These are phyloP conservation scores for Starmerella bombi DNA, from an alignment of 805 yeast species.

Conservation along the genomic window DNA sequence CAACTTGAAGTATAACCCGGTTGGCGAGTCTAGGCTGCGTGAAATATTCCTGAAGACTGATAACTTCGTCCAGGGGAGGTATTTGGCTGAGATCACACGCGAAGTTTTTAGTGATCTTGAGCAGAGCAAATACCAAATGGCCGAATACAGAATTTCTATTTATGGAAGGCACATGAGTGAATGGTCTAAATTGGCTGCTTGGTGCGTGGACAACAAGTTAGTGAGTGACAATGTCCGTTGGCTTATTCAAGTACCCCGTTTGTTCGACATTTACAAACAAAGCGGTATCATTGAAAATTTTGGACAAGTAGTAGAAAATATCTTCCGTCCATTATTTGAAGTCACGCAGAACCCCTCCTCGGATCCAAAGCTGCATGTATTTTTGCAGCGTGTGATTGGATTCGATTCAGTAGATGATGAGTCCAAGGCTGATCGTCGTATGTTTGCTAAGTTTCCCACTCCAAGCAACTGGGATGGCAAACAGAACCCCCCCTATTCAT, in stretches of 20 bases:
- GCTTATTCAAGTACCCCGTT: constrained; percentile 89
- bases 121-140: constrained; percentile 92
- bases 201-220: constrained; percentile 89
- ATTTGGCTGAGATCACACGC: constrained; percentile 82
- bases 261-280: constrained; percentile 78
- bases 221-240: constrained; percentile 91
- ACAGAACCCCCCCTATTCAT: constrained; percentile 93
- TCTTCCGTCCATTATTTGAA: constrained; percentile 81
- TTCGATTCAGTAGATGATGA: constrained; percentile 98
- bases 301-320: constrained; percentile 61
- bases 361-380: constrained; percentile 83
- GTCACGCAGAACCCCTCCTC: constrained; percentile 72
- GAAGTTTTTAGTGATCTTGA: constrained; percentile 93
- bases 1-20: constrained; percentile 92
- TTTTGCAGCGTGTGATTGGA: constrained; percentile 88
- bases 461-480: constrained; percentile 69
- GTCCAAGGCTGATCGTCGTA: constrained; percentile 74
- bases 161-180: constrained; percentile 83
- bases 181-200: constrained; percentile 89
- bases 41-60: constrained; percentile 94
- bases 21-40: constrained; percentile 93
- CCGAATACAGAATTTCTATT: constrained; percentile 86
- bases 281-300: constrained; percentile 56
- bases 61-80: constrained; percentile 75
- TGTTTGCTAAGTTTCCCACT: constrained; percentile 71